These are phyloP conservation scores for Wickerhamomyces subpelliculosus DNA, from an alignment of 805 yeast species.

Conservation along the genomic window DNA sequence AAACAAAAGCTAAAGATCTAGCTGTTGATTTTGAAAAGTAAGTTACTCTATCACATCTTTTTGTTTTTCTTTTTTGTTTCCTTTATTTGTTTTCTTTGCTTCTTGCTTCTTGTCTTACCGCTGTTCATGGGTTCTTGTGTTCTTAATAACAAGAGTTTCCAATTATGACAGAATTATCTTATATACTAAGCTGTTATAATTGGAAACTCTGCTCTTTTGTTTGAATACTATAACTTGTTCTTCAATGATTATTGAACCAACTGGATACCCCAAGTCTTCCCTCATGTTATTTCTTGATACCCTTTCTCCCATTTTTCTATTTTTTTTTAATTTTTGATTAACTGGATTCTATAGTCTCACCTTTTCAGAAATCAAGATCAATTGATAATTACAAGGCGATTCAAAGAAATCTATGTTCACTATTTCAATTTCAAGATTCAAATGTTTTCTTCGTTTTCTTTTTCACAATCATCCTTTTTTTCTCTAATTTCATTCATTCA, in stretches of 20 bases:
- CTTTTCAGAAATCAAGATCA: neutral
- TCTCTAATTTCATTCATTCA: no score
- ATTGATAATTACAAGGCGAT: neutral
- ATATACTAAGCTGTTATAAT: no score
- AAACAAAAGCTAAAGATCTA: conserved; percentile 47
- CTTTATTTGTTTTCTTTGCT: conserved; percentile 2
- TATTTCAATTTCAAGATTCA: conserved; percentile 3
- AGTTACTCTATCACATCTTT: conserved; percentile 24
- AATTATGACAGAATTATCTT: no score
- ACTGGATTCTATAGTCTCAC: neutral
- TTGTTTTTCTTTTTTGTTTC: conserved; percentile 1
- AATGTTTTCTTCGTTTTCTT: no score
- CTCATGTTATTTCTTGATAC: conserved; percentile 4
- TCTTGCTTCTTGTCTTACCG: neutral
- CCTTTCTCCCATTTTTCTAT: conserved; percentile 1
- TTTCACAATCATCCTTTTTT: no score
- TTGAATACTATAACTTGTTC: no score
- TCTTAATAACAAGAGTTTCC: no score
- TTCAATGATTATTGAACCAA: no score
- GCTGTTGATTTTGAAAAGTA: conserved; percentile 58
- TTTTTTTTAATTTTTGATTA: neutral
- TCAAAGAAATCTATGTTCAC: neutral
- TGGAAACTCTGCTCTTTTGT: no score
- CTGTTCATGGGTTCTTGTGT: no score
- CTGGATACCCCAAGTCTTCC: conserved; percentile 1